phyloP scores from a whole-genome alignment of 148 eudicot species.

The Vaccinium corymbosum region DNA sequence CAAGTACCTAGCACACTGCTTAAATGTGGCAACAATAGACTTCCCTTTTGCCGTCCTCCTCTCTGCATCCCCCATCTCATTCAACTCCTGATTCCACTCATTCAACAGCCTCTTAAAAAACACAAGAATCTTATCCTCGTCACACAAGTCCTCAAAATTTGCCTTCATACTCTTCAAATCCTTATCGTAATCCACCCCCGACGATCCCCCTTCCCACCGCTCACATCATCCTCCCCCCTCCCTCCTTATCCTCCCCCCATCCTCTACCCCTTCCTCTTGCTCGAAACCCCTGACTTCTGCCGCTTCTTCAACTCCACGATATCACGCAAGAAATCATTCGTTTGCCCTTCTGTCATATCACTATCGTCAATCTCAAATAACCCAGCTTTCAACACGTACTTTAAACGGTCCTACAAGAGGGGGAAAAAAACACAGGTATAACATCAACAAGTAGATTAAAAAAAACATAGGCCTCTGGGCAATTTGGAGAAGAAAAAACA shows the following conservation, averaged over 20 bases:
- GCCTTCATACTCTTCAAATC: conserved; percentile 85
- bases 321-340: conserved; percentile 88
- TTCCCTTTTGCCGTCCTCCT: conserved; percentile 90
- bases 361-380: conserved; percentile 79
- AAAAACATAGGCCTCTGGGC: not conserved
- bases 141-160: conserved; percentile 71
- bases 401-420: conserved; percentile 42
- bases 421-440: not conserved
- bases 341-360: conserved; percentile 93
- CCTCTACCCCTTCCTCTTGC: conserved; percentile 60
- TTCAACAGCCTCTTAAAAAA: conserved; percentile 85
- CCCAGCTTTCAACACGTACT: conserved; percentile 72
- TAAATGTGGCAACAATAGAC: conserved; percentile 83
- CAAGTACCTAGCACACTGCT: conserved; percentile 94
- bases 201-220: conserved; percentile 67
- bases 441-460: not conserved
- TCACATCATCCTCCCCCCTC: conserved; percentile 73
- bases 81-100: conserved; percentile 86
- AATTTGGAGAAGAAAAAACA: not conserved
- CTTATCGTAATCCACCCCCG: conserved; percentile 71
- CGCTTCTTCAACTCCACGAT: conserved; percentile 86
- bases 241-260: conserved; percentile 75
- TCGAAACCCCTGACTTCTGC: conserved; percentile 68
- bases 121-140: conserved; percentile 92
- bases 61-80: conserved; percentile 60